Conservation (phyloP, 805 yeast species). For the Kuraishia hungarica region DNA sequence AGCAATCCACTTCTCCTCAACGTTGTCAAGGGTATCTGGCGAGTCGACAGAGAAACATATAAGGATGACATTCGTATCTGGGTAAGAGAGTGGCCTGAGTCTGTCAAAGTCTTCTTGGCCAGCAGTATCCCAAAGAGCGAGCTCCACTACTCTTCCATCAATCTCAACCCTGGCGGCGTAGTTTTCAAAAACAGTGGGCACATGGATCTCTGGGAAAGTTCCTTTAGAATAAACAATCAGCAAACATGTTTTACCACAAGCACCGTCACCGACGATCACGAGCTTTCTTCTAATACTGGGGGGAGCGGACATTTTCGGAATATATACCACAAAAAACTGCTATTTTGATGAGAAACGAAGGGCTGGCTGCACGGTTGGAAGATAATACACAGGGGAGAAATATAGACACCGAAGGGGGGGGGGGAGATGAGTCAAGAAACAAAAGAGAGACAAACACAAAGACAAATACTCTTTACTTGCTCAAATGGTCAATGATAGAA, state of each 20-base stretch:
- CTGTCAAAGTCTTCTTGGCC: slow-evolving; percentile 98
- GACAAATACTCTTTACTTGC: background rate
- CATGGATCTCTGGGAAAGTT: slow-evolving; percentile 89
- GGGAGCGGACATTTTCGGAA: background rate
- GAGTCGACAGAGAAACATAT: slow-evolving; percentile 87
- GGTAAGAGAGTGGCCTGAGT: slow-evolving; percentile 85
- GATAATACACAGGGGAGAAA: background rate
- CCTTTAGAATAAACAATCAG: slow-evolving; percentile 80
- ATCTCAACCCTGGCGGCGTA: slow-evolving; percentile 94
- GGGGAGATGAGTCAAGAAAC: background rate
- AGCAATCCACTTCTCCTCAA: slow-evolving; percentile 91
- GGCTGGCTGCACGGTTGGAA: background rate
- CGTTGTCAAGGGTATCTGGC: slow-evolving; percentile 88
- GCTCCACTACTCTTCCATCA: slow-evolving; percentile 84
- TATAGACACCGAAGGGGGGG: background rate
- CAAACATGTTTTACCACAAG: slow-evolving; percentile 50
- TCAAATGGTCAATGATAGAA: background rate
- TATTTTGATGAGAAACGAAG: background rate
- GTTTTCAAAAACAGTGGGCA: slow-evolving; percentile 94
- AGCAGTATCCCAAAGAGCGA: slow-evolving; percentile 97
- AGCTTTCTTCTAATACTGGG: slow-evolving; percentile 60
- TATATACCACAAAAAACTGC: background rate
- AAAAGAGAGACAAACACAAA: slow-evolving; percentile 1
- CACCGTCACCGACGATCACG: slow-evolving; percentile 77
- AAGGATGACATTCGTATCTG: slow-evolving; percentile 84